Conservation (phyloP, 306 rosid species). For the Fragaria iinumae region DNA sequence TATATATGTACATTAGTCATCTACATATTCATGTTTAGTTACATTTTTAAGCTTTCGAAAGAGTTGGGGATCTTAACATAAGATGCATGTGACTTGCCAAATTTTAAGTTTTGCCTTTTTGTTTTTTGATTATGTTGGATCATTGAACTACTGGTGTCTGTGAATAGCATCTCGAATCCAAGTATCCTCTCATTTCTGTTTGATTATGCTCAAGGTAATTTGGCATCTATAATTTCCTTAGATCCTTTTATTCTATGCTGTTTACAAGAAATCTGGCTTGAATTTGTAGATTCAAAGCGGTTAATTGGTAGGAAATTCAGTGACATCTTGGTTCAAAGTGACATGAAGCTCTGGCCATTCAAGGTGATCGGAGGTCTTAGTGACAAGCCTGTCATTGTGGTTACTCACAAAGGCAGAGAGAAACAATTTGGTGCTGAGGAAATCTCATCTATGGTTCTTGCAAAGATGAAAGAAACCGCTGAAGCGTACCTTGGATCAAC, state of each 20-base stretch:
- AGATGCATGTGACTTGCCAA: background rate
- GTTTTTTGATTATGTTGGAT: background rate
- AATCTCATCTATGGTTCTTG: conserved; percentile 5
- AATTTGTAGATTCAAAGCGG: conserved; percentile 4
- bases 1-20: background rate
- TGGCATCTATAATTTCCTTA: background rate
- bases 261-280: background rate
- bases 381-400: background rate
- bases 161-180: background rate
- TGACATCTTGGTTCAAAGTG: background rate
- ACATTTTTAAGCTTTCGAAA: background rate
- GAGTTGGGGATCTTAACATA: background rate
- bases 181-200: background rate
- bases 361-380: background rate
- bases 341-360: background rate
- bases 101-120: background rate
- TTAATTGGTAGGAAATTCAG: conserved; percentile 7
- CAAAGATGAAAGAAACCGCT: background rate
- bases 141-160: background rate
- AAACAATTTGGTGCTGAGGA: background rate
- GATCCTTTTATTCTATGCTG: no score
- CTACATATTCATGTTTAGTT: background rate
- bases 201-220: background rate
- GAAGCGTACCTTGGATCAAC: background rate
- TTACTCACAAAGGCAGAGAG: background rate